These are phyloP conservation scores for Takashimella koratensis DNA, from an alignment of 1,284 basidiomycete species.

Conservation along the genomic window DNA sequence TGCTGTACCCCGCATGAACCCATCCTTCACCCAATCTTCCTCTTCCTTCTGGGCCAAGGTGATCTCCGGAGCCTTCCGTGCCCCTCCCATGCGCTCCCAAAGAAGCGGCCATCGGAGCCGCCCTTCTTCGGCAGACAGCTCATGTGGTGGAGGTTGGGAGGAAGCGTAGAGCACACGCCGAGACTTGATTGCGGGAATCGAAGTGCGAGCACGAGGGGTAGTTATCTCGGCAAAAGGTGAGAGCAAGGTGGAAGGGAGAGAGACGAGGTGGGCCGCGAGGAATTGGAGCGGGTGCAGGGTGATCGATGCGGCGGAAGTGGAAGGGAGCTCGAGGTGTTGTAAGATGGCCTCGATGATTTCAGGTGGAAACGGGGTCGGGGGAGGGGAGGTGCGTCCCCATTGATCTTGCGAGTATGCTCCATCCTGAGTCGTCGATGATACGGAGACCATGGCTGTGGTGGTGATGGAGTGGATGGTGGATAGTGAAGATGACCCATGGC, in stretches of 20 bases:
- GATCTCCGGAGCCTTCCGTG: slow-evolving; percentile 9
- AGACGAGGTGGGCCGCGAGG: slow-evolving; percentile 21
- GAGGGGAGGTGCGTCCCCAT: too few relatives aligned
- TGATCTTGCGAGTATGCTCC: too few relatives aligned
- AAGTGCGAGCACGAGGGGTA: slow-evolving; percentile 29
- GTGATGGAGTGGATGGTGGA: too few relatives aligned
- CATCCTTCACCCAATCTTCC: slow-evolving; percentile 28
- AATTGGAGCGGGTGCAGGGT: slow-evolving; percentile 29
- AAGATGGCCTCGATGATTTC: slow-evolving; percentile 27
- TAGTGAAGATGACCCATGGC: too few relatives aligned
- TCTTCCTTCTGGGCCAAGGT: slow-evolving; percentile 25
- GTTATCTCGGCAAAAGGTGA: slow-evolving; percentile 23
- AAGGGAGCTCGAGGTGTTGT: slow-evolving; percentile 25
- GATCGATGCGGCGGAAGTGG: slow-evolving; percentile 6
- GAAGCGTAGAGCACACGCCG: slow-evolving; percentile 34
- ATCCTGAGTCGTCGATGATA: too few relatives aligned
- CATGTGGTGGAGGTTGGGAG: slow-evolving; percentile 7
- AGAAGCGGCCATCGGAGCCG: slow-evolving; percentile 43
- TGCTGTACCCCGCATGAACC: slow-evolving; percentile 26
- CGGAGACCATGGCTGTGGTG: too few relatives aligned
- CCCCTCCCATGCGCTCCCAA: slow-evolving; percentile 45
- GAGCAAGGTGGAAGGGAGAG: slow-evolving; percentile 27
- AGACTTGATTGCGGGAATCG: slow-evolving; percentile 34
- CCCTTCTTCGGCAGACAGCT: slow-evolving; percentile 25
- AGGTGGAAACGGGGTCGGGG: slow-evolving; percentile 9